Percentiles rank a stretch among this genome's conserved stretches.
Evolutionary conservation across 768 basidiomycete species (phyloP).

Genomic region (Podaxis pistillaris): DNA sequence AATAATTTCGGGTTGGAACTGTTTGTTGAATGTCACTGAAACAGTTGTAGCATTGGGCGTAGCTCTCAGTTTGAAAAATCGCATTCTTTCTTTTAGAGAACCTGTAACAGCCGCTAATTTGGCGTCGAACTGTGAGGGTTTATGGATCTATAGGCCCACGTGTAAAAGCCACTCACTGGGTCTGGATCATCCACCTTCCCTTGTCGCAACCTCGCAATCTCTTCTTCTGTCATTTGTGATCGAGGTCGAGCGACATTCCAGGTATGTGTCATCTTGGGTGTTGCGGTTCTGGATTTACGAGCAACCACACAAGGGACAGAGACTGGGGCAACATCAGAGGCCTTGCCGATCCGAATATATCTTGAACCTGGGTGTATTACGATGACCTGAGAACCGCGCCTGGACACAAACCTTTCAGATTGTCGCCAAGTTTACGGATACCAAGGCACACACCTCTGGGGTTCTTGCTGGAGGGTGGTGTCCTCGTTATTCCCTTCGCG

Average conservation of each 20-base stretch:
- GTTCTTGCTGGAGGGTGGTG: slow-evolving; percentile 1
- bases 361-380: slow-evolving; percentile 82
- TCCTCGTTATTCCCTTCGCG: slow-evolving; percentile 14
- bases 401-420: slow-evolving; percentile 18
- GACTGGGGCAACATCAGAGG: slow-evolving; percentile 73
- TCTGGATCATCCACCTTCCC: slow-evolving; percentile 45
- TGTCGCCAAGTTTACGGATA: too few relatives aligned
- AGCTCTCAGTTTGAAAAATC: slow-evolving; percentile 79
- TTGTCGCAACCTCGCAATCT: background rate
- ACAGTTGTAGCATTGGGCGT: slow-evolving; percentile 69
- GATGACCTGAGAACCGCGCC: slow-evolving; percentile 76
- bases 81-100: slow-evolving; percentile 80
- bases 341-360: slow-evolving; percentile 69
- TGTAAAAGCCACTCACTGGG: slow-evolving; percentile 44
- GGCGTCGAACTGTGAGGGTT: slow-evolving; percentile 57
- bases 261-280: slow-evolving; percentile 38
- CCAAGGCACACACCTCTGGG: slow-evolving; percentile 4
- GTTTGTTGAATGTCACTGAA: slow-evolving; percentile 77
- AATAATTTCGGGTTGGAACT: slow-evolving; percentile 84
- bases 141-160: background rate
- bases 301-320: slow-evolving; percentile 72
- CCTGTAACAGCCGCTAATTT: slow-evolving; percentile 71
- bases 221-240: slow-evolving; percentile 7
- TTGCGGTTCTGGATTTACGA: slow-evolving; percentile 49
- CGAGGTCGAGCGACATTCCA: slow-evolving; percentile 4